These are phyloP conservation scores for Eutypa lata DNA, from an alignment of 2,329 filamentous ascomycete species.

Conservation along the genomic window DNA sequence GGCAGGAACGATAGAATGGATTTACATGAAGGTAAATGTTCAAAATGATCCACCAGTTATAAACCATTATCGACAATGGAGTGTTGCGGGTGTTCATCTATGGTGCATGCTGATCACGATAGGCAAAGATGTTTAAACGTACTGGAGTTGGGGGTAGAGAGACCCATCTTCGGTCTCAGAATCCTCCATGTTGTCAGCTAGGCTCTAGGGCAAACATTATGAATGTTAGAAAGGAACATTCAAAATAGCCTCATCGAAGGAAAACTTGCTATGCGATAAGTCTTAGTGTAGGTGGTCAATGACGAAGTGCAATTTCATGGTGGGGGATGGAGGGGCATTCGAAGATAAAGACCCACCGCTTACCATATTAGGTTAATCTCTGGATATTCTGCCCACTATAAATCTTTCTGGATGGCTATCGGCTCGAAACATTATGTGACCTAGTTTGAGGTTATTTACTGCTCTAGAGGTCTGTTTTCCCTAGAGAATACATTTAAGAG, in stretches of 20 bases:
- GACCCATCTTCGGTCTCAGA: slow-evolving; percentile 12
- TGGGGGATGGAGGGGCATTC: slow-evolving; percentile 1
- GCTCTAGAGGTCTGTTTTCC: background rate
- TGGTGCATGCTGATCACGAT: background rate
- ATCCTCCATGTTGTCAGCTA: slow-evolving; percentile 15
- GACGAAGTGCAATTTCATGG: background rate
- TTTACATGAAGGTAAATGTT: too few relatives aligned
- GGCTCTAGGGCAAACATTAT: background rate
- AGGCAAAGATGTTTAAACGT: slow-evolving; percentile 3
- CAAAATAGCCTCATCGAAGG: background rate
- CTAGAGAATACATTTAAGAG: too few relatives aligned
- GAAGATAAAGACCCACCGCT: background rate
- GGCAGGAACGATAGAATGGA: too few relatives aligned
- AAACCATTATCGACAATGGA: too few relatives aligned
- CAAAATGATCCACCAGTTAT: too few relatives aligned
- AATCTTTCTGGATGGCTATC: background rate
- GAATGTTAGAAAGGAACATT: slow-evolving; percentile 4
- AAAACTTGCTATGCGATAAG: too few relatives aligned
- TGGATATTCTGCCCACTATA: background rate
- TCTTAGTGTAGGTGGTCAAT: too few relatives aligned
- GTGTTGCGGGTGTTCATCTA: too few relatives aligned
- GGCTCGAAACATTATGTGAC: background rate
- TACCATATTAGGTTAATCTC: background rate
- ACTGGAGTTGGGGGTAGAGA: slow-evolving; percentile 20
- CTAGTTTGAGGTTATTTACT: background rate